These are phyloP conservation scores for Gentiana straminea DNA, from an alignment of 257 asterid species.

Conservation along the genomic window DNA sequence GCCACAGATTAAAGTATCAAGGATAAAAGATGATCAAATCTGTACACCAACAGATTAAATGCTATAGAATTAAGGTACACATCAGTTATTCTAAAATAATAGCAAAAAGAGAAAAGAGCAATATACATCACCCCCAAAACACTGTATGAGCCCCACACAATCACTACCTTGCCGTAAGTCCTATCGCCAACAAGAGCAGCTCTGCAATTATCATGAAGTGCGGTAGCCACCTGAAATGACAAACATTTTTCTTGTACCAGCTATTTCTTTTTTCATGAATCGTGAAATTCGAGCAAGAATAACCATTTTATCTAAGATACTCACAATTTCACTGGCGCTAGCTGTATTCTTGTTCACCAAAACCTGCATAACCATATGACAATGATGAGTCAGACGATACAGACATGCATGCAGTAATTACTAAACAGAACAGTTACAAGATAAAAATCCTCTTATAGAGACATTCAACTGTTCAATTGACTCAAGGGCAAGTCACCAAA, in stretches of 20 bases:
- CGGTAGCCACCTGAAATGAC: constrained; percentile 84
- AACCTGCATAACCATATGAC: constrained; percentile 50
- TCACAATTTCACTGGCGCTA: constrained; percentile 99
- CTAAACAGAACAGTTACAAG: too few species aligned
- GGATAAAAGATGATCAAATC: neutral
- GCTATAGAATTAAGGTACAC: neutral
- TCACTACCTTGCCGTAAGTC: constrained; percentile 86
- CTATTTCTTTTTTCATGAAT: too few species aligned
- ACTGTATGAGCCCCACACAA: neutral
- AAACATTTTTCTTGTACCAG: constrained; percentile 10
- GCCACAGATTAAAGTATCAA: too few species aligned
- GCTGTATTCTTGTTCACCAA: constrained; percentile 94
- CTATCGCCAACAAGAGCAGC: constrained; percentile 97
- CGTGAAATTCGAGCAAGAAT: constrained; percentile 6
- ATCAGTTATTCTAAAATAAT: neutral
- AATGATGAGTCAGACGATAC: constrained; percentile 1
- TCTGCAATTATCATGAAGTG: constrained; percentile 96
- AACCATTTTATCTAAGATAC: constrained; percentile 23
- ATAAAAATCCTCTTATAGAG: too few species aligned
- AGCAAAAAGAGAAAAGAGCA: neutral
- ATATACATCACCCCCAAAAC: neutral
- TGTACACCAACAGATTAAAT: neutral
- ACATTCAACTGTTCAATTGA: too few species aligned
- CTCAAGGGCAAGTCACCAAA: too few species aligned
- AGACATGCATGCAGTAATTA: too few species aligned